A percentile compares a stretch with the other conserved stretches of the same genome.
Evolutionary conservation across 2,329 filamentous ascomycete genomes (phyloP).

Genomic region (Endothia cerciana): DNA sequence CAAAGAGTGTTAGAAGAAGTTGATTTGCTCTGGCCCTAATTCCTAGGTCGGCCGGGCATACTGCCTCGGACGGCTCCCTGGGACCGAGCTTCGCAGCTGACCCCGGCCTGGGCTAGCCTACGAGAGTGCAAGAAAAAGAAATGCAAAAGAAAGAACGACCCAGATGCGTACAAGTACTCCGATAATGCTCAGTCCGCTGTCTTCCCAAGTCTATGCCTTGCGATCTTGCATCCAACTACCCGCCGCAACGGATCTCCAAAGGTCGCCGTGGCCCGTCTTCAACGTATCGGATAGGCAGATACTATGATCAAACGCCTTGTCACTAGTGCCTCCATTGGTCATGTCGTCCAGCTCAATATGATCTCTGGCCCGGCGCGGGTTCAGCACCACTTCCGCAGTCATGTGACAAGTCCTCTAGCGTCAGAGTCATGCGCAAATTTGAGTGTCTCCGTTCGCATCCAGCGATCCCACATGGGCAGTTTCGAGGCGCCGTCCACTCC

Average conservation of each 20-base stretch:
- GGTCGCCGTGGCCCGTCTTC: background rate
- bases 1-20: background rate
- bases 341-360: background rate
- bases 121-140: background rate
- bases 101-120: background rate
- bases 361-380: background rate
- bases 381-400: background rate
- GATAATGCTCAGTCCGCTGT: background rate
- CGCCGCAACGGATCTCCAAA: background rate
- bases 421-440: background rate
- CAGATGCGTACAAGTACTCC: background rate
- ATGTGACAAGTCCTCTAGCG: background rate
- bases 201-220: background rate
- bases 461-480: background rate
- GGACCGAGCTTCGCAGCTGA: background rate
- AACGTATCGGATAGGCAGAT: background rate
- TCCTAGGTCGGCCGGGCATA: background rate
- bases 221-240: background rate
- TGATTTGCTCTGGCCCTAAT: background rate
- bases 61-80: background rate
- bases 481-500: background rate
- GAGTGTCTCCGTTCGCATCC: background rate
- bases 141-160: background rate
- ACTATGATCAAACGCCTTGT: background rate
- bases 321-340: background rate